Evolutionary conservation across 225 moss, liverwort and hornwort genomes (phyloP).

Genomic region (Takakia lepidozioides): DNA sequence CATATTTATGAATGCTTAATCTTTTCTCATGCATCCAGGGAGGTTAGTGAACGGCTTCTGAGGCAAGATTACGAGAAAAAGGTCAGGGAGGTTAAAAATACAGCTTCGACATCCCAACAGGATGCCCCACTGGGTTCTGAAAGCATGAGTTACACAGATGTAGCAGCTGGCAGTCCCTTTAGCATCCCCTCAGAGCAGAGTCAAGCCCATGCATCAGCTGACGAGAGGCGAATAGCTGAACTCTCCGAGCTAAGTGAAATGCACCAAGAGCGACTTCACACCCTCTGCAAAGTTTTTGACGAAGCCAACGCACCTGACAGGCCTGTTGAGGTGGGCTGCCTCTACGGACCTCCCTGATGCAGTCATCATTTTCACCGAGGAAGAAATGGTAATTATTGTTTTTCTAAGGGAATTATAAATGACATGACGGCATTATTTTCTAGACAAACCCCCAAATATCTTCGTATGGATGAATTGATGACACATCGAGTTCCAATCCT

Average conservation of each 20-base stretch:
- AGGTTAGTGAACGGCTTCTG: slow-evolving; percentile 18
- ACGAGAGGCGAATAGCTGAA: slow-evolving; percentile 42
- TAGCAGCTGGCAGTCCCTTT: slow-evolving; percentile 20
- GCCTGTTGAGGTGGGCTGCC: slow-evolving; percentile 42
- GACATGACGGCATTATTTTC: too few species aligned
- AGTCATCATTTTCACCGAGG: too few species aligned
- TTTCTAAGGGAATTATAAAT: too few species aligned
- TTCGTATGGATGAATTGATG: too few species aligned
- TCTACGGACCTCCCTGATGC: too few species aligned
- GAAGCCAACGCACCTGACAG: slow-evolving; percentile 52
- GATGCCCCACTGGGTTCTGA: slow-evolving; percentile 12
- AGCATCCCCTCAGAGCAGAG: slow-evolving; percentile 33
- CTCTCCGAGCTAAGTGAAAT: slow-evolving; percentile 34
- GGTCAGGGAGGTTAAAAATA: slow-evolving; percentile 24
- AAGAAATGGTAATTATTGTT: too few species aligned
- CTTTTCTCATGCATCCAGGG: slow-evolving; percentile 10
- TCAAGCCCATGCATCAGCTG: slow-evolving; percentile 28
- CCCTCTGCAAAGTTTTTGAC: slow-evolving; percentile 47
- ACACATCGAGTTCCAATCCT: too few species aligned
- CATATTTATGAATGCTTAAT: too few species aligned
- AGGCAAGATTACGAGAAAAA: slow-evolving; percentile 37
- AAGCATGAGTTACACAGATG: slow-evolving; percentile 25
- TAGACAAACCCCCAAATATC: too few species aligned
- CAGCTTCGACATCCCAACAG: slow-evolving; percentile 8
- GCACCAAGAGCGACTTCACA: slow-evolving; percentile 39